Conservation (phyloP, 1,284 basidiomycete genomes). For the Leccinum solheimii region DNA sequence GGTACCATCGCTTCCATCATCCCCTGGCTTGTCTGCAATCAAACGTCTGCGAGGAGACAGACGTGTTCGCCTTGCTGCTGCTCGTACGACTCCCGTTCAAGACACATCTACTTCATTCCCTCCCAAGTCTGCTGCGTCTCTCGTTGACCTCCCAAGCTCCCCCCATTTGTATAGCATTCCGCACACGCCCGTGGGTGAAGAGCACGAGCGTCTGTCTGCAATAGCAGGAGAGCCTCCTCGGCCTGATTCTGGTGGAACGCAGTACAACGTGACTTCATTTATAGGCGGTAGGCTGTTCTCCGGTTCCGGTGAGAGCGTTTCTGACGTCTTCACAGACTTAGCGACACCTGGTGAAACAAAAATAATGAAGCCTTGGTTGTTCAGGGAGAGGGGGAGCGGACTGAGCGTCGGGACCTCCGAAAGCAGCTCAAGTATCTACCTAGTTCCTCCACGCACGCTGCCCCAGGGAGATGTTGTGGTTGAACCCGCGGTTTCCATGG, state of each 20-base stretch:
- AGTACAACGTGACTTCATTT: conserved; percentile 75
- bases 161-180: conserved; percentile 23
- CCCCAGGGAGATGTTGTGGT: conserved; percentile 1
- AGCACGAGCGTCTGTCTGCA: conserved; percentile 29
- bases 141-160: conserved; percentile 19
- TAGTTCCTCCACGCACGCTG: background rate
- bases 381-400: conserved; percentile 3
- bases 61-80: conserved; percentile 18
- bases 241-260: conserved; percentile 51
- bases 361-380: conserved; percentile 6
- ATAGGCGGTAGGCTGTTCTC: conserved; percentile 54
- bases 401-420: background rate
- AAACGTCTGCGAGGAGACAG: conserved; percentile 26
- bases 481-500: background rate
- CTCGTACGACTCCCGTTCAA: conserved; percentile 2
- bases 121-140: conserved; percentile 8
- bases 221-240: conserved; percentile 23
- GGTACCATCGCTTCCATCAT: conserved; percentile 18
- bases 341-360: conserved; percentile 25
- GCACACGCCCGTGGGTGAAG: conserved; percentile 34
- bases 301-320: background rate
- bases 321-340: conserved; percentile 31
- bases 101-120: conserved; percentile 6
- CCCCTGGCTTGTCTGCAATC: conserved; percentile 10
- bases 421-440: background rate